These are phyloP conservation scores for Cadophora sp. DNA, from an alignment of 2,329 filamentous ascomycete genomes.

Conservation along the genomic window DNA sequence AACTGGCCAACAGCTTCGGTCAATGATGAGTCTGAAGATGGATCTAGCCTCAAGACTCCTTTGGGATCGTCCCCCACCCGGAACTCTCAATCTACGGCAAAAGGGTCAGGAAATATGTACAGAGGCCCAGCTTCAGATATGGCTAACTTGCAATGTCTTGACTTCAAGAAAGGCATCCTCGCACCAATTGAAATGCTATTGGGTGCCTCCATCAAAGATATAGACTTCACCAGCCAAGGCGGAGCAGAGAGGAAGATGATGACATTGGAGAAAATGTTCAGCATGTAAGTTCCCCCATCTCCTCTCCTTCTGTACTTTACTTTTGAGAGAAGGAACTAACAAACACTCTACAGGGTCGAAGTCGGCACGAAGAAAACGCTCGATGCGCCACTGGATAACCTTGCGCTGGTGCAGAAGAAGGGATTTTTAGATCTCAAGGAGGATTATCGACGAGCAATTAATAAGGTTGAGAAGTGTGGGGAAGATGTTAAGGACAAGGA, in stretches of 20 bases:
- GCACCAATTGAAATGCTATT: neutral
- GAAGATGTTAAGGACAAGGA: neutral
- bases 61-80: too few species aligned
- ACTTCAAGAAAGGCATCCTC: neutral
- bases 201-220: neutral
- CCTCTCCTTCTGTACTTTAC: neutral
- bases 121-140: neutral
- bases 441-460: neutral
- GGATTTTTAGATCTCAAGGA: neutral
- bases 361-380: neutral
- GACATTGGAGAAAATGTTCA: neutral
- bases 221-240: neutral
- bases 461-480: neutral
- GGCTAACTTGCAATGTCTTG: neutral
- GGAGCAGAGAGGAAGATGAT: neutral
- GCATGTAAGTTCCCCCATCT: neutral
- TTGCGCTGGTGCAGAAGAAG: neutral
- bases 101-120: neutral
- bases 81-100: neutral
- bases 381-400: neutral
- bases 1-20: neutral
- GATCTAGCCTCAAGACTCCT: too few species aligned
- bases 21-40: neutral
- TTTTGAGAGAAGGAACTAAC: neutral
- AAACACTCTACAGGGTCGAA: neutral